Percentiles rank a stretch among this genome's conserved stretches.
Conservation (phyloP, 345 rosid genomes). For the Lenwebbia sp. region DNA sequence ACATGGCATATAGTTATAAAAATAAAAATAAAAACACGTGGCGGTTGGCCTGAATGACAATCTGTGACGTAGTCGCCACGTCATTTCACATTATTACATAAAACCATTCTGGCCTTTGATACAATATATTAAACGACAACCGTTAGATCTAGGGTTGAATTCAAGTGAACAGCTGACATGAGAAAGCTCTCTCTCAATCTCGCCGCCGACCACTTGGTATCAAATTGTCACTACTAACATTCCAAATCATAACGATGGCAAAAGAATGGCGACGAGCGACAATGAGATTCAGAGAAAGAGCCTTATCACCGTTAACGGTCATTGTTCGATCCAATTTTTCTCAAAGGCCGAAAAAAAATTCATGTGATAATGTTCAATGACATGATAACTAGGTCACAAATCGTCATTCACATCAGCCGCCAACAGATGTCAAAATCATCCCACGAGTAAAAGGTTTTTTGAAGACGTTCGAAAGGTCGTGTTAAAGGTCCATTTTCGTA, state of each 20-base stretch:
- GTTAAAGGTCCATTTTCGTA: no score
- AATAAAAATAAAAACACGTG: not conserved
- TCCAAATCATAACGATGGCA: not conserved
- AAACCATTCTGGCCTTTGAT: not conserved
- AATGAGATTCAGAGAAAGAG: not conserved
- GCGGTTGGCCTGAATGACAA: not conserved
- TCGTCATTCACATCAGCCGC: not conserved
- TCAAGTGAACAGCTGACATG: not conserved
- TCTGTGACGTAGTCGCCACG: not conserved
- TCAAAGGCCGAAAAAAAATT: not conserved
- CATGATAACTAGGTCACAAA: not conserved
- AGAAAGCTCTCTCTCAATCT: not conserved
- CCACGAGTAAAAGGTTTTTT: not conserved
- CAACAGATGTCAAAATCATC: not conserved
- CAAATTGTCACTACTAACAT: not conserved
- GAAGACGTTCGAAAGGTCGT: not conserved
- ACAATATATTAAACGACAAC: not conserved
- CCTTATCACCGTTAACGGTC: not conserved
- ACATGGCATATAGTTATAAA: no score
- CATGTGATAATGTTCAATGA: not conserved
- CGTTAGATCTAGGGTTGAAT: not conserved
- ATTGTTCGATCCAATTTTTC: not conserved
- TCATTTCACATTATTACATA: not conserved
- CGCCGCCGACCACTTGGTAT: not conserved
- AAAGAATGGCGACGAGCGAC: not conserved